Base-by-base conservation (phyloP, 1,284 basidiomycete genomes). In the Megacollybia platyphylla region DNA sequence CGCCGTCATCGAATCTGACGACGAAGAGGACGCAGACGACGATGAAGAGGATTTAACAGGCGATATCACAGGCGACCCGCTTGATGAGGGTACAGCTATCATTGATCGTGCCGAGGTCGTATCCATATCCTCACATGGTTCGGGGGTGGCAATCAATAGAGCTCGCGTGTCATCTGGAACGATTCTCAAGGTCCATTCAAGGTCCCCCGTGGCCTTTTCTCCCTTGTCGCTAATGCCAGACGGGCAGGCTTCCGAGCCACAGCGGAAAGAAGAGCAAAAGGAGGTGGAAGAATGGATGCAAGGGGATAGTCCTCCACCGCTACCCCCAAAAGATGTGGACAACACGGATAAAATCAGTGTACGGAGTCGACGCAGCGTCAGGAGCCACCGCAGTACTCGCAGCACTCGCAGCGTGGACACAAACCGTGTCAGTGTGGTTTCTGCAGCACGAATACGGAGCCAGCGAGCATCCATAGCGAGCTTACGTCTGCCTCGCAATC, bases 401-500 rank as follows among this genome's bases (percentile, higher is more conserved):
- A 61, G 58, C 45, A 47, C 51, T 31, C 52, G 56, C 18, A 61
- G 58, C 45, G 45, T 44, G 13, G 63, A 64, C 8, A 50, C 46
- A 7, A 62, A 53, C 28, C 60, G 63, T 8, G 54, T 66, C 4
- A 60, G 63, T 43, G 61, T 67, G 4, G 71, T 81, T 8, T 64
- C 64, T 28, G 74, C 79, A 2, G 79, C 79, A 7, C 68, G 71
- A 46, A 73, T 64, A 49, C 65, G 78, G 30, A 78, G 74, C 52
- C 57, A 65, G 43, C 70, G 76, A 13, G 62, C 71, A 7, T 78
- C 75, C 8, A 71, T 76, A 49, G 67, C 71, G 29, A 78, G 43
- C n/a, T 3, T 28, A 5, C 13, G 36, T 13, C 7, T 20, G 11
- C 40, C 36, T 1, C 45, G 30, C 29, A 31, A 38, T 8, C 38